phyloP scores from a whole-genome alignment of 2,329 filamentous ascomycete genomes.

The Fusarium paranaense region DNA sequence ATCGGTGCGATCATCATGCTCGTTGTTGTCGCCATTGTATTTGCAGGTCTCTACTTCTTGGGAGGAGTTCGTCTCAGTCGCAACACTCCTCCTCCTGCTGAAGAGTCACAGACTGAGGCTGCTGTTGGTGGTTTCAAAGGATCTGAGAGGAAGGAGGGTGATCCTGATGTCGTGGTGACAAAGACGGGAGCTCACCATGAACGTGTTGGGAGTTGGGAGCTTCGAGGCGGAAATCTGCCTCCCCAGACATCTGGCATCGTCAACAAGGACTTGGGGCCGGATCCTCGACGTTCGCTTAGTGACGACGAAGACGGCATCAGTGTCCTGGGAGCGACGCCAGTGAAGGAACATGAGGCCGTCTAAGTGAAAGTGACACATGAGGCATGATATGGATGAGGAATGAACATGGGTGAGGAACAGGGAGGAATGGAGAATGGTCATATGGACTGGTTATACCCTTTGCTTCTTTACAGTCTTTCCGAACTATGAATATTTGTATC shows the following conservation, averaged over 20 bases:
- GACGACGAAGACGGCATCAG: slow-evolving; percentile 51
- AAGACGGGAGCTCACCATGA: slow-evolving; percentile 56
- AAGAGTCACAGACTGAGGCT: slow-evolving; percentile 1
- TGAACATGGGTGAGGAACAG: neutral
- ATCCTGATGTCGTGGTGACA: slow-evolving; percentile 57
- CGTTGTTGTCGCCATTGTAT: slow-evolving; percentile 49
- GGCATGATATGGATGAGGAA: neutral
- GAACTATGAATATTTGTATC: slow-evolving; percentile 9
- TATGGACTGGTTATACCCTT: slow-evolving; percentile 37
- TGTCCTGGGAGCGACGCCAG: slow-evolving; percentile 50
- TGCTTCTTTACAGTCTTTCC: slow-evolving; percentile 36
- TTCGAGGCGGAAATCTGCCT: slow-evolving; percentile 43
- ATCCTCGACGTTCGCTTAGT: slow-evolving; percentile 36
- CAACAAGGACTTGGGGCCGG: slow-evolving; percentile 37
- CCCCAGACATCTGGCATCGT: slow-evolving; percentile 36
- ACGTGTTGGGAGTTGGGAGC: slow-evolving; percentile 63
- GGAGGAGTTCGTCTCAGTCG: slow-evolving; percentile 50
- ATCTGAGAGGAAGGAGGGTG: slow-evolving; percentile 57
- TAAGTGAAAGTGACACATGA: slow-evolving; percentile 32
- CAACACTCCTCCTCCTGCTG: neutral
- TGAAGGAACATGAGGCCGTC: slow-evolving; percentile 54
- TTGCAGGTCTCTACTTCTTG: slow-evolving; percentile 48
- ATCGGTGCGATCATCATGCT: slow-evolving; percentile 59
- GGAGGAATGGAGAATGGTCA: neutral
- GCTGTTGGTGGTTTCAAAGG: slow-evolving; percentile 57